Percentiles rank a stretch among this genome's conserved stretches.
These are phyloP conservation scores for Nemania bipapillata DNA, from an alignment of 2,329 filamentous ascomycete species.

Conservation along the genomic window DNA sequence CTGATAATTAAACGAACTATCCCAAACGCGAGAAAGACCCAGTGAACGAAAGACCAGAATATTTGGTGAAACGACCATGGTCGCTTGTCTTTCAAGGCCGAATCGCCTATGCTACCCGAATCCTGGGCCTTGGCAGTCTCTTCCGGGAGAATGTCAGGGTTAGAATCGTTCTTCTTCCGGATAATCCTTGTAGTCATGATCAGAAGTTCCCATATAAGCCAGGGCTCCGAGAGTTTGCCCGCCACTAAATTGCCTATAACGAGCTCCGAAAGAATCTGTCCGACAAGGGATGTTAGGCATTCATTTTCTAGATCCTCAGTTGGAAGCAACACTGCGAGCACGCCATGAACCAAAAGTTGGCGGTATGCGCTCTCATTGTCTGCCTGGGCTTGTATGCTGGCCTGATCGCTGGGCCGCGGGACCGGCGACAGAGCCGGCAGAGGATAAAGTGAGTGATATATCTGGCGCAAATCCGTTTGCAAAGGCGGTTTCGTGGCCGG, in stretches of 20 bases:
- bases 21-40: slow-evolving; percentile 66
- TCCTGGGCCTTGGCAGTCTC: slow-evolving; percentile 24
- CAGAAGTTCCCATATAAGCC: slow-evolving; percentile 87
- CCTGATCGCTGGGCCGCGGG: slow-evolving; percentile 66
- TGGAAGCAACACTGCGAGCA: slow-evolving; percentile 84
- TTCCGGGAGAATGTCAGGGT: slow-evolving; percentile 10
- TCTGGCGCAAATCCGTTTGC: slow-evolving; percentile 69
- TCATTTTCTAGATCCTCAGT: slow-evolving; percentile 92
- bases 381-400: slow-evolving; percentile 68
- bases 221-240: slow-evolving; percentile 84
- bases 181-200: slow-evolving; percentile 71
- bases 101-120: slow-evolving; percentile 12
- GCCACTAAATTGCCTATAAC: slow-evolving; percentile 85
- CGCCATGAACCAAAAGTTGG: slow-evolving; percentile 84
- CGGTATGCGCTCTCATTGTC: slow-evolving; percentile 86
- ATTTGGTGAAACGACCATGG: slow-evolving; percentile 58
- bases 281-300: slow-evolving; percentile 83
- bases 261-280: slow-evolving; percentile 88
- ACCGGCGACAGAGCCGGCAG: slow-evolving; percentile 83
- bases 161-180: slow-evolving; percentile 44
- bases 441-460: slow-evolving; percentile 86
- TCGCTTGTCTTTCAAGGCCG: slow-evolving; percentile 28
- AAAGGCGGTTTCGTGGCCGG: slow-evolving; percentile 69
- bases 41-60: slow-evolving; percentile 69
- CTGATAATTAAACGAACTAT: slow-evolving; percentile 72